phyloP scores from a whole-genome alignment of 2,329 filamentous ascomycete genomes.

The Cordyceps cateniannulata region DNA sequence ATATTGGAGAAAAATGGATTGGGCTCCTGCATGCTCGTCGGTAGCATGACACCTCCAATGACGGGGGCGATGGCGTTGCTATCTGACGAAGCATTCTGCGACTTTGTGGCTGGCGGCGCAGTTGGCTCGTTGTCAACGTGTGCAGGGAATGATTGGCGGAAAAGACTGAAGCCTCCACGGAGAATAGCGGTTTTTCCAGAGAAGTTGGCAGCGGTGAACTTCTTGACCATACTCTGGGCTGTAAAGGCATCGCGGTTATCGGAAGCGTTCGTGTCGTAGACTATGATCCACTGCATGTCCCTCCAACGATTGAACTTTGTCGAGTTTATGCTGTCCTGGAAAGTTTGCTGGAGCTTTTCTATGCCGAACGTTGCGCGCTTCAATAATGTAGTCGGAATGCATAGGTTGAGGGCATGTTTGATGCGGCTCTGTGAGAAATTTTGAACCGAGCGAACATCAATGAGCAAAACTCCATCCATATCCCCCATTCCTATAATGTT shows the following conservation, averaged over 20 bases:
- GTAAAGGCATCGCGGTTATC: constrained; percentile 75
- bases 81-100: constrained; percentile 29
- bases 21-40: constrained; percentile 56
- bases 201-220: constrained; percentile 83
- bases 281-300: constrained; percentile 67
- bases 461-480: constrained; percentile 51
- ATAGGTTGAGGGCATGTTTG: constrained; percentile 77
- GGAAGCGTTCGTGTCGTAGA: constrained; percentile 75
- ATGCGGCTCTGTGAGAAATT: constrained; percentile 74
- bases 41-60: constrained; percentile 84
- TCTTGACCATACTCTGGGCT: constrained; percentile 83
- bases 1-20: constrained; percentile 97
- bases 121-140: constrained; percentile 50
- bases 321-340: constrained; percentile 65
- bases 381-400: constrained; percentile 87
- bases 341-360: constrained; percentile 79
- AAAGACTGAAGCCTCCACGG: constrained; percentile 72
- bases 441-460: constrained; percentile 83
- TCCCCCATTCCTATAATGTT: constrained; percentile 43
- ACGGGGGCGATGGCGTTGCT: constrained; percentile 53
- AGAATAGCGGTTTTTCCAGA: constrained; percentile 67
- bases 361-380: constrained; percentile 89
- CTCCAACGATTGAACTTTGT: constrained; percentile 71
- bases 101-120: constrained; percentile 30
- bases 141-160: constrained; percentile 59